Base-by-base conservation (phyloP, 495 filamentous ascomycete genomes). In the Trichoderma orchidacearum region DNA sequence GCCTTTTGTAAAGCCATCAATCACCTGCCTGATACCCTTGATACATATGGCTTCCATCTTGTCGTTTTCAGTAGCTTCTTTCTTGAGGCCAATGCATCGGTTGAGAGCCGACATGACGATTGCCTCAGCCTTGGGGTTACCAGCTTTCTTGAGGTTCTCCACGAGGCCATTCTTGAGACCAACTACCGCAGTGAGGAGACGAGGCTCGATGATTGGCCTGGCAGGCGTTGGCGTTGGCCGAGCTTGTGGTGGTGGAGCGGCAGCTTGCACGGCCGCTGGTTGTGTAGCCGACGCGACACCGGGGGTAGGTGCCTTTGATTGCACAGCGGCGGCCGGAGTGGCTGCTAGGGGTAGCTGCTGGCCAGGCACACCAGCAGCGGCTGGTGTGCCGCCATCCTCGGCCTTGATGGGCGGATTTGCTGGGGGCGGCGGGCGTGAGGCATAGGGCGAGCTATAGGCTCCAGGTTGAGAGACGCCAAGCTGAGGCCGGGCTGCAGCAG, bases 361-460 rank as follows among this genome's bases (percentile, higher is more conserved):
- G 18, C 18, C 41, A 13, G 41, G 21, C 41, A 11, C 21, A 12
- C 21, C 41, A 13, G 21, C 41, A 5, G 36, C 36, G 15, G 41
- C 18, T 27, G 41, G 41, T 27, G 30, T n/a, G 17, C 32, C 17
- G 18, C 53, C 53, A 9, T 55, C 53, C 34, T 55, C 53, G 3
- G 34, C 28, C 21, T 55, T 55, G 18, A 55, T 32, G 3, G 53
- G 18, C 15, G 53, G 53, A 5, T 5, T 41, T 27, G 58, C 41
- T 7, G 58, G 23, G 21, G 63, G 62, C 12, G 67, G 63, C 6
- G 72, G 63, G 25, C 65, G 66, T 50, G 71, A 64, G 34, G 68
- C 63, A 55, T 77, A 74, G 8, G 74, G 73, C 6, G 74, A 75
- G 35, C 67, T 70, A 55, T 75, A 75, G 3, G 71, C 63, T 48